Conservation (phyloP, 495 filamentous ascomycete genomes). For the Lasiosphaeris hirsuta region DNA sequence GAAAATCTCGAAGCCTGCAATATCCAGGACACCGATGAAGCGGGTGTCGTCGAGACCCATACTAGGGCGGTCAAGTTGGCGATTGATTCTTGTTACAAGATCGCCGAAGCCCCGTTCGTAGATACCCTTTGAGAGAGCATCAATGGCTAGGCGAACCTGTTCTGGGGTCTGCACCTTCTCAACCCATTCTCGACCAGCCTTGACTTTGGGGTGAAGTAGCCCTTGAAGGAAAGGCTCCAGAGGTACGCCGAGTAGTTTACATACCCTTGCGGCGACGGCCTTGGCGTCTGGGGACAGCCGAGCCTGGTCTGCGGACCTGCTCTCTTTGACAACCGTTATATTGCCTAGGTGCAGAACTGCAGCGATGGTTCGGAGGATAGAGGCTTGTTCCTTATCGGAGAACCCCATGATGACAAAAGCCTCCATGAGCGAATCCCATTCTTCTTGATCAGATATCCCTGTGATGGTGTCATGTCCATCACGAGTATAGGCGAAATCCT, state of each 20-base stretch:
- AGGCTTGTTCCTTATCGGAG: constrained; percentile 74
- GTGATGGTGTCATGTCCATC: constrained; percentile 86
- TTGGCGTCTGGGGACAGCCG: constrained; percentile 70
- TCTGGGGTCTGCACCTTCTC: constrained; percentile 97
- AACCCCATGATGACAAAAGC: constrained; percentile 96
- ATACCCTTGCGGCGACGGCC: constrained; percentile 69
- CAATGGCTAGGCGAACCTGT: constrained; percentile 84
- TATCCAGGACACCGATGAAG: constrained; percentile 98
- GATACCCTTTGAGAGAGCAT: constrained; percentile 93
- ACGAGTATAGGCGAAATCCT: constrained; percentile 87
- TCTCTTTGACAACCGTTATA: constrained; percentile 83
- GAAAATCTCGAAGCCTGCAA: constrained; percentile 99
- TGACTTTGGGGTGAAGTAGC: constrained; percentile 86
- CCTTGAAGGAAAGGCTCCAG: constrained; percentile 82
- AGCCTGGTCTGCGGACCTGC: constrained; percentile 85
- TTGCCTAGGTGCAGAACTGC: constrained; percentile 94
- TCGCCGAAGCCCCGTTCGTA: constrained; percentile 96
- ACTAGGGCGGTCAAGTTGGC: constrained; percentile 77
- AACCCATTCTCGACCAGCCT: constrained; percentile 96
- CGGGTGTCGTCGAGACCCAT: constrained; percentile 79
- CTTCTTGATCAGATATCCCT: constrained; percentile 85
- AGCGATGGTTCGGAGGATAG: constrained; percentile 83
- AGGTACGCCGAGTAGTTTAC: constrained; percentile 78
- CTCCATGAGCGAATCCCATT: constrained; percentile 87
- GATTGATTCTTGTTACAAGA: constrained; percentile 87